A percentile compares a stretch with the other conserved stretches of the same genome.
Evolutionary conservation across 2,329 filamentous ascomycete genomes (phyloP).

Genomic region (Didymellaceae sp.): DNA sequence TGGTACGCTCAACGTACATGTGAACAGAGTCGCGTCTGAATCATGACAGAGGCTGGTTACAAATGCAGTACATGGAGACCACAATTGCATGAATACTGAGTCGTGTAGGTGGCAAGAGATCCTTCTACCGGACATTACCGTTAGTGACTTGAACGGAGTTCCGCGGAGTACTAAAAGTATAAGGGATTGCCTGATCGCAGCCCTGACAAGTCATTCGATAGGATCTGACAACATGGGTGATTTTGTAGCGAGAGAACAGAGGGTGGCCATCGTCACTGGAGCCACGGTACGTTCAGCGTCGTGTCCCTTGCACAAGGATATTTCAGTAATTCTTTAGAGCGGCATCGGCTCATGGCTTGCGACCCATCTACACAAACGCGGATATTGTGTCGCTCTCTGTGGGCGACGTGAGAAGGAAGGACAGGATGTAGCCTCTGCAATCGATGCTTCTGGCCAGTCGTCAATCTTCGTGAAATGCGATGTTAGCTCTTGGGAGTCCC

Average conservation of each 20-base stretch:
- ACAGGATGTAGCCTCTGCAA: constrained; percentile 25
- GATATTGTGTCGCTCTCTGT: constrained; percentile 49
- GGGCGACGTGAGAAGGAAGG: constrained; percentile 51
- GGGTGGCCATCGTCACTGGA: constrained; percentile 1
- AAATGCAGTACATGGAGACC: too few species aligned
- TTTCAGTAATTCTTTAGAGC: constrained; percentile 42
- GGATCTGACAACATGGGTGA: neutral
- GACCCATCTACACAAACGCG: constrained; percentile 43
- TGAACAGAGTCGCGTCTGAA: too few species aligned
- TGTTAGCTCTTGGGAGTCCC: constrained; percentile 55
- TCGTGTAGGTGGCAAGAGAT: neutral
- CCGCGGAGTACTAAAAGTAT: neutral
- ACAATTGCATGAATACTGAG: too few species aligned
- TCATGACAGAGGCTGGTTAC: too few species aligned
- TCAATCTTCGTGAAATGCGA: constrained; percentile 56
- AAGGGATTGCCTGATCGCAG: neutral
- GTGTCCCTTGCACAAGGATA: too few species aligned
- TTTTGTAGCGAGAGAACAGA: neutral
- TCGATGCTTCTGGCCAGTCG: constrained; percentile 33
- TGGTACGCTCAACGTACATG: too few species aligned
- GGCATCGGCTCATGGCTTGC: constrained; percentile 57
- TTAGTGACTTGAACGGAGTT: neutral
- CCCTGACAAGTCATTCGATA: neutral
- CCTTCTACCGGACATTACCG: neutral
- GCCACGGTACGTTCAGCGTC: neutral